Percentiles rank a stretch among this genome's conserved stretches.
phyloP scores from a whole-genome alignment of 2,329 filamentous ascomycete species.

The Trichoderma harzianum region DNA sequence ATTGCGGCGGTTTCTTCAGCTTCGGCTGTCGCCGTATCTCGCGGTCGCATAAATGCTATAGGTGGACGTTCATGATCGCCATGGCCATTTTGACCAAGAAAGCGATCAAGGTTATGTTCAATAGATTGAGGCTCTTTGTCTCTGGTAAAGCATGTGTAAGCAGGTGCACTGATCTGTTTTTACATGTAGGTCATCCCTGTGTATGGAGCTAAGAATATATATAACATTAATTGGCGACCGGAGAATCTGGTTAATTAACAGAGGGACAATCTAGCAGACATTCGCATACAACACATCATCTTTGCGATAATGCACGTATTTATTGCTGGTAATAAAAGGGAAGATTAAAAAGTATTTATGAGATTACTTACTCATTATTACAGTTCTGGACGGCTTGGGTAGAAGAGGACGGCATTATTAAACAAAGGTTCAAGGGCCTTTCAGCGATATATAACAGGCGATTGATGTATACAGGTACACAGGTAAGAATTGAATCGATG shows the following conservation, averaged over 20 bases:
- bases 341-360: background rate
- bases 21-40: background rate
- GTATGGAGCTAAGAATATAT: too few relatives aligned
- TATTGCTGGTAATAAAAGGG: background rate
- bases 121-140: background rate
- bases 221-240: too few relatives aligned
- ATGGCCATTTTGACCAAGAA: background rate
- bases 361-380: background rate
- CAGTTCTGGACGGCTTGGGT: background rate
- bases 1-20: background rate
- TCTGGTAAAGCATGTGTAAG: background rate
- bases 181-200: background rate
- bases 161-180: rapidly evolving
- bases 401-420: background rate
- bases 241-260: background rate
- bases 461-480: too few relatives aligned
- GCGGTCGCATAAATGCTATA: background rate
- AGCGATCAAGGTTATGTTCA: background rate
- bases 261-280: too few relatives aligned
- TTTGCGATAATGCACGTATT: background rate
- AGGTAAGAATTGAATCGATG: too few relatives aligned
- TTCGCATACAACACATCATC: too few relatives aligned
- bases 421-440: background rate
- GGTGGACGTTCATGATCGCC: background rate
- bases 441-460: background rate